Evolutionary conservation across 805 yeast genomes (phyloP).

Genomic region (Brettanomyces anomalus): DNA sequence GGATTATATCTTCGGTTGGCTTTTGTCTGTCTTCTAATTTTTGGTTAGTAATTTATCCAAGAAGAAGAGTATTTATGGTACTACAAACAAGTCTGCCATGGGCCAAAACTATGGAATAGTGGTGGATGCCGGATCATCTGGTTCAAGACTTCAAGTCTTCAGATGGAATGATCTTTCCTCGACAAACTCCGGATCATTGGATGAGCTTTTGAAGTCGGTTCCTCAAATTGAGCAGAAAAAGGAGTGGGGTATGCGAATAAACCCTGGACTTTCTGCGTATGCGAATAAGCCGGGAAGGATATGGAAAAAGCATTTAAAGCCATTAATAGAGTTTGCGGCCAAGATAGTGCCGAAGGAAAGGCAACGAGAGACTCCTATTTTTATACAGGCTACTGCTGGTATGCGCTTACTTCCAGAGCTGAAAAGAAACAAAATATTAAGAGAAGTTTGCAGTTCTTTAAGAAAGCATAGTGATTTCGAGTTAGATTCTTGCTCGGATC

Average conservation of each 20-base stretch:
- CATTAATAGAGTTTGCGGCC: constrained; percentile 61
- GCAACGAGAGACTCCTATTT: constrained; percentile 69
- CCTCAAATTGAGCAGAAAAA: constrained; percentile 58
- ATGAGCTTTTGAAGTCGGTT: constrained; percentile 39
- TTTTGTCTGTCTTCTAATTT: no score
- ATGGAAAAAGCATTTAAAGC: constrained; percentile 64
- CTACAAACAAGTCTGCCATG: not conserved
- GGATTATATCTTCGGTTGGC: no score
- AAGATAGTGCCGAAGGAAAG: constrained; percentile 55
- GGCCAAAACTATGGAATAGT: constrained; percentile 67
- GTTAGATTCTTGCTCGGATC: constrained; percentile 52
- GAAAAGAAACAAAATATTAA: constrained; percentile 44
- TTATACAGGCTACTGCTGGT: constrained; percentile 93
- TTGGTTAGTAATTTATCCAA: no score
- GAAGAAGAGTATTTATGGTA: no score
- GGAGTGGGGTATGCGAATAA: constrained; percentile 62
- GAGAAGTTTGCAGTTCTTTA: constrained; percentile 51
- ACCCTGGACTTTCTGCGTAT: constrained; percentile 80
- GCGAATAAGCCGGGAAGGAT: constrained; percentile 42
- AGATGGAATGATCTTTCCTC: constrained; percentile 46
- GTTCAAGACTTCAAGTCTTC: constrained; percentile 80
- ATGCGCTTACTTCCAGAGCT: constrained; percentile 67
- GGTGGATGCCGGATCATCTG: constrained; percentile 93
- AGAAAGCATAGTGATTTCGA: constrained; percentile 46
- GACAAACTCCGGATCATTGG: constrained; percentile 16